phyloP scores from a whole-genome alignment of 1,139 yeast genomes.

The Ogataea hybrid region DNA sequence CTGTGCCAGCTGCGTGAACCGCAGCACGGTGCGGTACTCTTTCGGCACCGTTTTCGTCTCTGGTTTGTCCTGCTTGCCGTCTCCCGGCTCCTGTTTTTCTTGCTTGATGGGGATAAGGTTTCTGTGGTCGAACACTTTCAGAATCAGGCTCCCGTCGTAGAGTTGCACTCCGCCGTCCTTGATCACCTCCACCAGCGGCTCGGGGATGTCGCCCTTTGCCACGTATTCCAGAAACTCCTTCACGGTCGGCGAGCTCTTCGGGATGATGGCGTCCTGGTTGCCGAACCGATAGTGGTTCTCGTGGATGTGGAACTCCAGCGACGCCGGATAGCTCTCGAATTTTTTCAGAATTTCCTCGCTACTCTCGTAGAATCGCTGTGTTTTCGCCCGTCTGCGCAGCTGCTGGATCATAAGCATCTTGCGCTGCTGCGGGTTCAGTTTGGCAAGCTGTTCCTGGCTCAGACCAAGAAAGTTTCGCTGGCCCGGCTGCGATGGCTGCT shows the following conservation, averaged over 20 bases:
- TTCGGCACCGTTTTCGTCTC: constrained; percentile 43
- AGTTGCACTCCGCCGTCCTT: constrained; percentile 80
- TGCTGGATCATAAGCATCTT: constrained; percentile 43
- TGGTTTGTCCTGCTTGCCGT: constrained; percentile 1
- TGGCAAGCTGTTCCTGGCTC: constrained; percentile 35
- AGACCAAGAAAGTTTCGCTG: constrained; percentile 35
- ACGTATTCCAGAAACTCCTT: constrained; percentile 78
- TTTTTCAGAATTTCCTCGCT: constrained; percentile 74
- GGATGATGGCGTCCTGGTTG: constrained; percentile 74
- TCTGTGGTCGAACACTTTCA: constrained; percentile 81
- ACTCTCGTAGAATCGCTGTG: constrained; percentile 66
- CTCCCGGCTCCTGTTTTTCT: not conserved
- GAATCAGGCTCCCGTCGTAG: constrained; percentile 85
- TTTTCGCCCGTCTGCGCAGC: constrained; percentile 43
- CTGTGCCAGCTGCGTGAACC: constrained; percentile 77
- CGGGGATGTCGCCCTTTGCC: constrained; percentile 79
- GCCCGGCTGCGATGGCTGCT: constrained; percentile 27
- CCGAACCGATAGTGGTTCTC: constrained; percentile 86
- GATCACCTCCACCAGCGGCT: constrained; percentile 83
- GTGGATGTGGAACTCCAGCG: constrained; percentile 84
- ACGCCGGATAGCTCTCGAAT: constrained; percentile 75
- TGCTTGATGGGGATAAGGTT: constrained; percentile 34
- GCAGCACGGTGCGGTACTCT: constrained; percentile 70
- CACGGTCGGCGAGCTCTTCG: constrained; percentile 76
- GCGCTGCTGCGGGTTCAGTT: constrained; percentile 39